Percentiles rank a stretch among this genome's conserved stretches.
These are phyloP conservation scores for Kwoniella europaea DNA, from an alignment of 768 basidiomycete species.

Conservation along the genomic window DNA sequence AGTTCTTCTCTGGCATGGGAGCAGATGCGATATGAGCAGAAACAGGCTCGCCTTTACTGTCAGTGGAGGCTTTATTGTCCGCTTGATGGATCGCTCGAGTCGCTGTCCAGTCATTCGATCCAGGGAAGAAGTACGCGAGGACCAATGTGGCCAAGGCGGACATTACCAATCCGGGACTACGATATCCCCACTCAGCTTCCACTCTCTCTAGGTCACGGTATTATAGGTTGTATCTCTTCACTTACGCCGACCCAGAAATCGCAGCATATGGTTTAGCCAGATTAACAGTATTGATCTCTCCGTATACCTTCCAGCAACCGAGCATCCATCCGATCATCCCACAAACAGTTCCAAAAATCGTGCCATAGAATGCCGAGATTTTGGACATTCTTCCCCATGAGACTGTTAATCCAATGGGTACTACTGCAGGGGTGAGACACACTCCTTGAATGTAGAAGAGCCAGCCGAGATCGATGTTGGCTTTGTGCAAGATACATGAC, in stretches of 20 bases:
- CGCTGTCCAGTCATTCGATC: conserved; percentile 30
- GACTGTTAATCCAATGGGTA: conserved; percentile 35
- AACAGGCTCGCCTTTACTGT: conserved; percentile 5
- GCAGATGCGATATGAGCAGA: conserved; percentile 5
- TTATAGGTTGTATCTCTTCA: not conserved
- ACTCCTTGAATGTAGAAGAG: conserved; percentile 37
- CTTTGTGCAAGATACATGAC: conserved; percentile 47
- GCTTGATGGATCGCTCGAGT: conserved; percentile 37
- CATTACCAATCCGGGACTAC: conserved; percentile 34
- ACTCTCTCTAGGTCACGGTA: too few species aligned
- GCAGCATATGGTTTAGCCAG: conserved; percentile 35
- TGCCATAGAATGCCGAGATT: conserved; percentile 31
- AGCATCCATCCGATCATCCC: conserved; percentile 35
- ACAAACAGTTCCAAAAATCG: conserved; percentile 30
- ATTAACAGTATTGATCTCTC: conserved; percentile 34
- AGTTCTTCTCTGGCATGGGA: not conserved
- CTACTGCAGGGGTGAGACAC: conserved; percentile 33
- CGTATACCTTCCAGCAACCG: conserved; percentile 35
- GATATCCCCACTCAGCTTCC: not conserved
- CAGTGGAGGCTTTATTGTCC: conserved; percentile 24
- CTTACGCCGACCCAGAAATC: conserved; percentile 33
- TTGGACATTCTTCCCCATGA: conserved; percentile 27
- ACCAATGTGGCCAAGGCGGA: conserved; percentile 26
- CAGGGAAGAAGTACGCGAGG: conserved; percentile 29
- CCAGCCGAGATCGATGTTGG: conserved; percentile 56